Conservation (phyloP, 257 asterid genomes). For the Penstemon barbatus region DNA sequence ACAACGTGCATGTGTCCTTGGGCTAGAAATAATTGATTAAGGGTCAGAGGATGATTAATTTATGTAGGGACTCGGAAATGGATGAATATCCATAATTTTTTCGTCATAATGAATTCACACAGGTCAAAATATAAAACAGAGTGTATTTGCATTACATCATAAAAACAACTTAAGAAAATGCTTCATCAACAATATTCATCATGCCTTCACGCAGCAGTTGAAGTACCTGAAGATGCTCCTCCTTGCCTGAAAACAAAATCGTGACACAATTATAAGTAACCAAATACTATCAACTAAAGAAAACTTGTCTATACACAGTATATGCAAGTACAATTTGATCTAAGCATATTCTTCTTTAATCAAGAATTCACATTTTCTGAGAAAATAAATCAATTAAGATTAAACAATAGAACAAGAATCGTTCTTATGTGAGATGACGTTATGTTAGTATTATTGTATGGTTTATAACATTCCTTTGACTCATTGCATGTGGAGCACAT, state of each 20-base stretch:
- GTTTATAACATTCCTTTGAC: background rate
- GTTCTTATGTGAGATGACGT: background rate
- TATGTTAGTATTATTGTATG: background rate
- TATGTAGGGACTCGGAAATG: background rate
- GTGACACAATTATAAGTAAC: background rate
- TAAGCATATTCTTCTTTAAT: too few species aligned
- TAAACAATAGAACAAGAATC: background rate
- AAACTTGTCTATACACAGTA: too few species aligned
- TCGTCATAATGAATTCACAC: slow-evolving; percentile 13
- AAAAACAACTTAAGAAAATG: slow-evolving; percentile 23
- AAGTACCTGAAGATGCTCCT: slow-evolving; percentile 84
- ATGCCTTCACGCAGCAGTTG: slow-evolving; percentile 85
- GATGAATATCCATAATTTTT: slow-evolving; percentile 1
- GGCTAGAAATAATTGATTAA: background rate
- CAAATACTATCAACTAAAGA: too few species aligned
- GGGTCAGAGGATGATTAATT: background rate
- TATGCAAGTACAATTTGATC: too few species aligned
- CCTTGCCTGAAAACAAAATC: slow-evolving; percentile 50
- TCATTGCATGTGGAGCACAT: slow-evolving; percentile 28
- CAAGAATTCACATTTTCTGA: too few species aligned
- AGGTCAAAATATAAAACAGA: slow-evolving; percentile 8
- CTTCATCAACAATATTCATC: slow-evolving; percentile 39
- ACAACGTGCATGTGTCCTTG: too few species aligned
- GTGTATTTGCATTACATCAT: slow-evolving; percentile 31
- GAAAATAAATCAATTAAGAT: background rate